phyloP scores from a whole-genome alignment of 768 basidiomycete genomes.

The Mycena epipterygia region DNA sequence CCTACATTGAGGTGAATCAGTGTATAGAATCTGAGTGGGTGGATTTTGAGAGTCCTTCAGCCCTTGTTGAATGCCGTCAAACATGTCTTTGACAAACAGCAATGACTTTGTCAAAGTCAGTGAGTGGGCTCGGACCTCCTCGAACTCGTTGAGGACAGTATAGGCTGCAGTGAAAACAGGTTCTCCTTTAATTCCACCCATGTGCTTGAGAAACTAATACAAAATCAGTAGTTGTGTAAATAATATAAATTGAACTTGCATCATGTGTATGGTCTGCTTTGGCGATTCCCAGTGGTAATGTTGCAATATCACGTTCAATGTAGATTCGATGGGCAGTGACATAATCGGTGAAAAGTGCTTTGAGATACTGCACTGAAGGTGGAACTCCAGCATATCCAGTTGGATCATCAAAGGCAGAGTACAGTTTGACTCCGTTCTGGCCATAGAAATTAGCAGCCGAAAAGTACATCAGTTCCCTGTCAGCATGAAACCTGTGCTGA shows the following conservation, averaged over 20 bases:
- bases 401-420: background rate
- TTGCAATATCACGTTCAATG: background rate
- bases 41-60: background rate
- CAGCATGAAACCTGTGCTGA: background rate
- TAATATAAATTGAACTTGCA: background rate
- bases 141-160: background rate
- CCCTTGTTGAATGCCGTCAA: background rate
- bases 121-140: background rate
- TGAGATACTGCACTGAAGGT: background rate
- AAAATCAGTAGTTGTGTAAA: background rate
- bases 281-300: background rate
- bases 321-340: background rate
- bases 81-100: background rate
- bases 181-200: background rate
- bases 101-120: background rate
- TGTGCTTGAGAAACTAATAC: background rate
- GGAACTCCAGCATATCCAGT: background rate
- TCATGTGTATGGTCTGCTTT: background rate
- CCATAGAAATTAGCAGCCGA: background rate
- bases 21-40: background rate
- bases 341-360: background rate
- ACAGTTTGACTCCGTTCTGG: background rate
- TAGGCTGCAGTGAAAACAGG: background rate
- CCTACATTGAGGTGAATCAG: constrained; percentile 9
- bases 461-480: background rate